These are phyloP conservation scores for Podospora pseudopauciseta DNA, from an alignment of 495 filamentous ascomycete species.

Conservation along the genomic window DNA sequence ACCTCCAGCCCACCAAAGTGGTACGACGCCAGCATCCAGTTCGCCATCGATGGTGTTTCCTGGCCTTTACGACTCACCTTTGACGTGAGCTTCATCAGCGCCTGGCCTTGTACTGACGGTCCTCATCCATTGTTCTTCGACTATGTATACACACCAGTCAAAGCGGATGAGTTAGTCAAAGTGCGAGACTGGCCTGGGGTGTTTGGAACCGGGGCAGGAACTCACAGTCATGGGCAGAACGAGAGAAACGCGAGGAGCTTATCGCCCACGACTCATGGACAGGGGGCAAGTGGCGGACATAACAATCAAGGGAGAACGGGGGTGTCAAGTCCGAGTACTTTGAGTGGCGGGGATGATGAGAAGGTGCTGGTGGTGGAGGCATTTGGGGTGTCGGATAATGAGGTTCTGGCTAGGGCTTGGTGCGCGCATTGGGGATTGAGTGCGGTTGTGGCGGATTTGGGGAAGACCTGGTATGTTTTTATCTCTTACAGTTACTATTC, in stretches of 20 bases:
- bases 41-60: constrained; percentile 61
- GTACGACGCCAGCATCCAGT: constrained; percentile 62
- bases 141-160: constrained; percentile 53
- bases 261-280: constrained; percentile 18
- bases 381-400: constrained; percentile 66
- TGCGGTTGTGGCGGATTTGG: constrained; percentile 62
- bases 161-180: constrained; percentile 56
- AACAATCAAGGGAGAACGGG: constrained; percentile 6
- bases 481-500: constrained; percentile 3
- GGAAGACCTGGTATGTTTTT: constrained; percentile 57
- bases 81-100: constrained; percentile 62
- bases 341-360: constrained; percentile 43
- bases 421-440: constrained; percentile 65
- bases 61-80: constrained; percentile 60
- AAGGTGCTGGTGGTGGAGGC: constrained; percentile 66
- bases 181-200: constrained; percentile 58
- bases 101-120: constrained; percentile 64
- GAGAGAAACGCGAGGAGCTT: constrained; percentile 20
- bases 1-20: constrained; percentile 34
- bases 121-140: constrained; percentile 69
- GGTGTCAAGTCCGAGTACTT: constrained; percentile 20
- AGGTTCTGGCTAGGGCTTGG: constrained; percentile 71
- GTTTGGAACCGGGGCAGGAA: constrained; percentile 17
- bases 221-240: constrained; percentile 14
- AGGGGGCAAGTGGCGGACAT: not conserved